phyloP scores from a whole-genome alignment of 1,284 basidiomycete genomes.

The Irpex lacteus region DNA sequence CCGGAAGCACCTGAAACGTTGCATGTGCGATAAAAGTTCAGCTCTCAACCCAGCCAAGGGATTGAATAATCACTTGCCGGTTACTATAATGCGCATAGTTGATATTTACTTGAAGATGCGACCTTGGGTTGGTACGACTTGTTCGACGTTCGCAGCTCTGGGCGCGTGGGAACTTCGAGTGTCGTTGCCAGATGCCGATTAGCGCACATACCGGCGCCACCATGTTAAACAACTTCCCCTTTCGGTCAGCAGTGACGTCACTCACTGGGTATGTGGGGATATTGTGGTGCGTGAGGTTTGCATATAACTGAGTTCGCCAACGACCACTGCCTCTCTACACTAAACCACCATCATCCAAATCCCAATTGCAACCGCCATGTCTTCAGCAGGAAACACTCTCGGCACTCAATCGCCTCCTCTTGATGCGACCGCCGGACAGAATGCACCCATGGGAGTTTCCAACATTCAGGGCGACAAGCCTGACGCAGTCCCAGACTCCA shows the following conservation, averaged over 20 bases:
- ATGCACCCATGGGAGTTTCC: slow-evolving; percentile 47
- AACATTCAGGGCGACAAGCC: slow-evolving; percentile 38
- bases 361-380: slow-evolving; percentile 18
- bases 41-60: not conserved
- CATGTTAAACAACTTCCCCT: too few species aligned
- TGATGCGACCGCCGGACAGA: slow-evolving; percentile 40
- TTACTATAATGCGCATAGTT: slow-evolving; percentile 39
- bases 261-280: too few species aligned
- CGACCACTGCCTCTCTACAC: not conserved
- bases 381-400: slow-evolving; percentile 21
- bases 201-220: too few species aligned
- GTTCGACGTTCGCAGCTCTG: not conserved
- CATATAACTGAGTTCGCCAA: not conserved
- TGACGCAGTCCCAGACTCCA: slow-evolving; percentile 32
- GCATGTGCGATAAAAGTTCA: not conserved
- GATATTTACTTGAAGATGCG: not conserved
- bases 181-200: not conserved
- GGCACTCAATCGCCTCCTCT: slow-evolving; percentile 53
- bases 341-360: not conserved
- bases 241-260: too few species aligned
- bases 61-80: slow-evolving; percentile 32
- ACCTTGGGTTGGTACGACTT: not conserved
- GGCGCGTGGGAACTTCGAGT: not conserved
- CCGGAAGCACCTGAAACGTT: slow-evolving; percentile 67
- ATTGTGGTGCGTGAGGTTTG: too few species aligned